Conservation (phyloP, 169 alveolate genomes). For the Babesia gibsoni region DNA sequence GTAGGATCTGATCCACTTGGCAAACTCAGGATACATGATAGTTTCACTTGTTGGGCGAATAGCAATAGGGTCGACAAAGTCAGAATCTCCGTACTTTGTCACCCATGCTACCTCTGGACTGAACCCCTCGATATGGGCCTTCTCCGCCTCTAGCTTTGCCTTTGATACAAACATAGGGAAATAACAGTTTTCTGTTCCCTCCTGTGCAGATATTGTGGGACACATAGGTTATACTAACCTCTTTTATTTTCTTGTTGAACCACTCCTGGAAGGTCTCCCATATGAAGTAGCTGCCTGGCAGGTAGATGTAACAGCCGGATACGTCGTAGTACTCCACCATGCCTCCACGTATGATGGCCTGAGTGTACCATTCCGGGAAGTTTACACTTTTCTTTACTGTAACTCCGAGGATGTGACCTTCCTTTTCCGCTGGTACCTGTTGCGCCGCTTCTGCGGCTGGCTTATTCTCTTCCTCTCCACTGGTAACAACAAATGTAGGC, state of each 20-base stretch:
- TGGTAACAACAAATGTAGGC: constrained; percentile 45
- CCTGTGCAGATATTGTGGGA: constrained; percentile 41
- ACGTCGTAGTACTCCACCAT: constrained; percentile 98
- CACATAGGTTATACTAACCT: constrained; percentile 35
- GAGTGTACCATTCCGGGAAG: constrained; percentile 86
- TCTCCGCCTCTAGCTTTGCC: constrained; percentile 93
- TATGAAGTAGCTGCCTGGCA: constrained; percentile 96
- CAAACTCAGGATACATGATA: constrained; percentile 97
- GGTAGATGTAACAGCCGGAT: constrained; percentile 97
- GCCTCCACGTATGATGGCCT: constrained; percentile 93
- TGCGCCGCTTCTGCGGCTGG: constrained; percentile 19
- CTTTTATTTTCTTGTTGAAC: constrained; percentile 88
- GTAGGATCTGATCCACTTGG: constrained; percentile 98
- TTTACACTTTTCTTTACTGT: constrained; percentile 75
- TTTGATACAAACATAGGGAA: constrained; percentile 95
- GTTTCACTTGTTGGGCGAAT: constrained; percentile 99
- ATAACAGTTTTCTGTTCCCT: constrained; percentile 89
- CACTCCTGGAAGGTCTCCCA: constrained; percentile 96
- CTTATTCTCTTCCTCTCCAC: neutral
- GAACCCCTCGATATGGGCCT: constrained; percentile 98
- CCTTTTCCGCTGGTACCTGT: neutral
- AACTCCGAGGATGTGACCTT: constrained; percentile 69
- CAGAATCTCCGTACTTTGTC: constrained; percentile 93
- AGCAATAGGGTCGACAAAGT: constrained; percentile 94
- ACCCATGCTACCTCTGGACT: constrained; percentile 99